Conservation (phyloP, 2,329 filamentous ascomycete species). For the Colletotrichum magnum region DNA sequence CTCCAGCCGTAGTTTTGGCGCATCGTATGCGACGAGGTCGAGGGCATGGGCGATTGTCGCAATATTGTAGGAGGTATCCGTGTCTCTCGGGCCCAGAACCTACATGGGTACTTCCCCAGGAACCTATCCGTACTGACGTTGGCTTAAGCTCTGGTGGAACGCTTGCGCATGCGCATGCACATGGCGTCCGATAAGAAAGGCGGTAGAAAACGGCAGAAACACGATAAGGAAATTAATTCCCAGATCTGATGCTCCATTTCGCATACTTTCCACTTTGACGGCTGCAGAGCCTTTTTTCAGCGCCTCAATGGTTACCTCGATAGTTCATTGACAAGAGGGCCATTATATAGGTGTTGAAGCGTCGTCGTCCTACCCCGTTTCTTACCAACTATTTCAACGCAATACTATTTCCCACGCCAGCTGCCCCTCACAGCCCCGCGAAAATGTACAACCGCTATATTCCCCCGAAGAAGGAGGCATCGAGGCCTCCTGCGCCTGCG, state of each 20-base stretch:
- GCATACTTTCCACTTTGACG: not conserved
- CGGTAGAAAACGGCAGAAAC: slow-evolving; percentile 55
- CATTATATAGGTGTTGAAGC: no score
- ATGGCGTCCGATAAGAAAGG: slow-evolving; percentile 48
- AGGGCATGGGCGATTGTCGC: not conserved
- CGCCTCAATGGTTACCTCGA: no score
- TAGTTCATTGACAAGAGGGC: no score
- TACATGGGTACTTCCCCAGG: not conserved
- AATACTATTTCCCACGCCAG: no score
- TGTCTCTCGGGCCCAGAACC: no score
- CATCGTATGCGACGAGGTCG: slow-evolving; percentile 16
- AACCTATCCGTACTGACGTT: not conserved
- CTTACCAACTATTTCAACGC: no score
- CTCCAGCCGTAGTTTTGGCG: not conserved
- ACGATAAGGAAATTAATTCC: slow-evolving; percentile 49
- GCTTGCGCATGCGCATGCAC: no score
- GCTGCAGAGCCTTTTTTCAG: not conserved
- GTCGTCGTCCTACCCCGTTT: no score
- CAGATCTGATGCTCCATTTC: no score
- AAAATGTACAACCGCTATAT: slow-evolving; percentile 52
- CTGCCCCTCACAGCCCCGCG: no score
- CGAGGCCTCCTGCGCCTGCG: slow-evolving; percentile 20
- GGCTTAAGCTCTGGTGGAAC: no score
- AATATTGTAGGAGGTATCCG: no score
- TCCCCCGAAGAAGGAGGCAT: slow-evolving; percentile 48